These are phyloP conservation scores for Microsporum audouinii DNA, from an alignment of 2,329 filamentous ascomycete genomes.

Conservation along the genomic window DNA sequence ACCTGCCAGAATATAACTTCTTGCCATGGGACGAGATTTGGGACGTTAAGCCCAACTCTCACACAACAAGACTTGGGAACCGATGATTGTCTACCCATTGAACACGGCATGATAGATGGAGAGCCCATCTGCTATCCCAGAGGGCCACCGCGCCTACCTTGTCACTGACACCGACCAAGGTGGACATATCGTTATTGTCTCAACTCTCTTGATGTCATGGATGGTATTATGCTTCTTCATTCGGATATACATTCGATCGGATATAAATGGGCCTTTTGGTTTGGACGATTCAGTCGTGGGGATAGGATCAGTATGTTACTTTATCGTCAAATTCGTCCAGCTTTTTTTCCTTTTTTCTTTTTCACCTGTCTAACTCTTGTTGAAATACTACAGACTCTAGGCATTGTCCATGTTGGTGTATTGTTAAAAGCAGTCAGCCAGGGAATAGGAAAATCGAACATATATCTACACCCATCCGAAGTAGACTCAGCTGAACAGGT, in stretches of 20 bases:
- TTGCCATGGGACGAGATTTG: neutral
- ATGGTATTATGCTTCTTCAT: conserved; percentile 10
- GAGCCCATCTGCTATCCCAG: neutral
- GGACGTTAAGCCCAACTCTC: neutral
- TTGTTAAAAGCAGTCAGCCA: conserved; percentile 7
- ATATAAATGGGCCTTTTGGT: conserved; percentile 19
- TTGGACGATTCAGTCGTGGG: conserved; percentile 17
- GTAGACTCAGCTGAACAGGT: conserved; percentile 8
- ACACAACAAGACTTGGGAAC: neutral
- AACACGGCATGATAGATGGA: neutral
- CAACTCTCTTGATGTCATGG: conserved; percentile 11
- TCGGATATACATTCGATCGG: conserved; percentile 17
- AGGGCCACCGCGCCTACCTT: conserved; percentile 5
- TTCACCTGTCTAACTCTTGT: neutral
- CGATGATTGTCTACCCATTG: neutral
- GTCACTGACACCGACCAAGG: conserved; percentile 7
- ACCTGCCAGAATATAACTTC: neutral
- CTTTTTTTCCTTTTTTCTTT: neutral
- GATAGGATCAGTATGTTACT: conserved; percentile 13
- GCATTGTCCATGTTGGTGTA: conserved; percentile 8
- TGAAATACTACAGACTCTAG: conserved; percentile 2
- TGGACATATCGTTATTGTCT: conserved; percentile 6
- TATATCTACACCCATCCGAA: neutral
- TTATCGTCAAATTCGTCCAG: neutral
- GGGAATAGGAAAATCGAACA: conserved; percentile 8